Conservation (phyloP, 2,329 filamentous ascomycete species). For the Aspergillus sp. region DNA sequence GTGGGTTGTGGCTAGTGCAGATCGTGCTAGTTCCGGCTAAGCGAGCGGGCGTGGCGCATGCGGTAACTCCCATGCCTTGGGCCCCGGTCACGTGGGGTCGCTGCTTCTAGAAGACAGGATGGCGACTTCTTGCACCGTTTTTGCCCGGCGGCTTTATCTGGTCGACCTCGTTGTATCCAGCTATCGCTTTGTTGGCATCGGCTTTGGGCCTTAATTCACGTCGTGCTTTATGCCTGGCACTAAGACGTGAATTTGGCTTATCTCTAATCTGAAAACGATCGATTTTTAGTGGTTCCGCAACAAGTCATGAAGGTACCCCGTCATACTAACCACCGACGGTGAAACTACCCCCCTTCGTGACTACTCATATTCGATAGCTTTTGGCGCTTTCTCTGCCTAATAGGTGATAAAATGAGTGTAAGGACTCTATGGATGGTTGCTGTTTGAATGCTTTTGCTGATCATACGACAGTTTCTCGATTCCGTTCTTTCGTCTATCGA, state of each 20-base stretch:
- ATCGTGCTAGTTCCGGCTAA: constrained; percentile 28
- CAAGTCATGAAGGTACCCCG: constrained; percentile 44
- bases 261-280: constrained; percentile 16
- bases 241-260: constrained; percentile 15
- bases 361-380: constrained; percentile 11
- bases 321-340: constrained; percentile 44
- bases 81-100: constrained; percentile 28
- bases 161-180: constrained; percentile 10
- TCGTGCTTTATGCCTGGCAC: constrained; percentile 3
- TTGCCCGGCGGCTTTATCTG: constrained; percentile 13
- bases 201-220: background rate
- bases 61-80: background rate
- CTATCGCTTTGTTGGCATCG: background rate
- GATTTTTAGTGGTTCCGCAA: constrained; percentile 27
- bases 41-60: constrained; percentile 39
- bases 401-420: constrained; percentile 42
- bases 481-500: constrained; percentile 55
- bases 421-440: constrained; percentile 9
- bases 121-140: constrained; percentile 17
- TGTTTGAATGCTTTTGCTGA: constrained; percentile 23
- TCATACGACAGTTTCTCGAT: constrained; percentile 48
- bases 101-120: constrained; percentile 30
- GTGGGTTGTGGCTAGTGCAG: constrained; percentile 35
- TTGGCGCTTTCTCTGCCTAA: background rate
- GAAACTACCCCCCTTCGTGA: constrained; percentile 27